Evolutionary conservation across 441 rosid genomes (phyloP), one percentile per base, ranked within the genome.

Genomic region (Eruca vesicaria): DNA sequence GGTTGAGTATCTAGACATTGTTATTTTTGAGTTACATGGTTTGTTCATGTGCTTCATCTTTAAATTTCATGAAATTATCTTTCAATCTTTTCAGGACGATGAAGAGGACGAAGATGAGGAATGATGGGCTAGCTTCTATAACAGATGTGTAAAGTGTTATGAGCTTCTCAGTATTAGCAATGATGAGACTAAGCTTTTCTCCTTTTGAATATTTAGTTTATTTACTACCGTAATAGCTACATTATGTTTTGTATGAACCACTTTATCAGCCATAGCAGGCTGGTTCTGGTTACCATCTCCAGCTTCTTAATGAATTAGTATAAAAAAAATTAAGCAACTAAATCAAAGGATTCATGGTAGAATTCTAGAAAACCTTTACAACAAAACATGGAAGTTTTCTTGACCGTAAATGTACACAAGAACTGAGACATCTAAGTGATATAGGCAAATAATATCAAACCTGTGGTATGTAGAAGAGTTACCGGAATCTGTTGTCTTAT

Each of bases 61-160:
- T 33, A 2, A 33, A 14, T 26, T 6, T 52, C 23, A 43, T 62
- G 56, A 48, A 23, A 45, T n/a, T 7, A 7, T 74, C 9, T 23
- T 33, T 26, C 21, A 8, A 26, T 63, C 70, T 63, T 33, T 36
- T 10, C 43, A 88, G 65, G 91, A 84, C 8, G 95, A 78, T 0
- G 92, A 86, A n/a, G 79, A 83, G 6, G 92, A 90, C 0, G 94
- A 85, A 0, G 91, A 85, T 0, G 88, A 83, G 2, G 89, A 80
- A 79, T 48, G 86, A 86, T 7, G 85, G 82, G 75, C 76, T 66
- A 78, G 72, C 80, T 79, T 77, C 38, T 71, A 68, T 83, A 78
- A 75, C 79, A 57, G 80, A 75, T 81, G 69, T 87, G 83, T 75
- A 75, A 52, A 75, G 52, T 45, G 55, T 48, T 75, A 75, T 68